These are phyloP conservation scores for Aspergillus fischeri DNA, from an alignment of 2,329 filamentous ascomycete genomes.

Conservation along the genomic window DNA sequence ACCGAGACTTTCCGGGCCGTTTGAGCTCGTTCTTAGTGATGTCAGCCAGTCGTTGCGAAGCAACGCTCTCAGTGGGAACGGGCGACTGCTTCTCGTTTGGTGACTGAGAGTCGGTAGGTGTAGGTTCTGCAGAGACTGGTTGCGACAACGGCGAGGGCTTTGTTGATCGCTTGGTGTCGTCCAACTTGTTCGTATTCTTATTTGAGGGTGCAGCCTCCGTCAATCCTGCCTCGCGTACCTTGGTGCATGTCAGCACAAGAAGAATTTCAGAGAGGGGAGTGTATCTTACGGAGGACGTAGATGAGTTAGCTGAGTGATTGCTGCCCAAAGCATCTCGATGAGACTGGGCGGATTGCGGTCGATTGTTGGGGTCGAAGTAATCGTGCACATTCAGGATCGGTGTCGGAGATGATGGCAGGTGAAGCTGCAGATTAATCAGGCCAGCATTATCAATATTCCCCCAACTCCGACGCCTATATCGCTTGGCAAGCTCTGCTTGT, in stretches of 20 bases:
- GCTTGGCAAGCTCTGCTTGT: constrained; percentile 66
- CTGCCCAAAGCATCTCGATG: constrained; percentile 63
- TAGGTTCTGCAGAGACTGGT: constrained; percentile 52
- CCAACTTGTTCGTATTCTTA: constrained; percentile 51
- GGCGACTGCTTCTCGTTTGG: constrained; percentile 24
- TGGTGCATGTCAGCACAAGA: constrained; percentile 1
- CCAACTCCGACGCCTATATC: constrained; percentile 78
- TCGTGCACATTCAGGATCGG: constrained; percentile 32
- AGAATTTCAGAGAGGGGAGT: not conserved
- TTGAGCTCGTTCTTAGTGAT: constrained; percentile 75
- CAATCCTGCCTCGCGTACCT: constrained; percentile 22
- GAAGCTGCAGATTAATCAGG: constrained; percentile 33
- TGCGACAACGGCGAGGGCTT: constrained; percentile 72
- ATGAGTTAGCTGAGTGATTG: constrained; percentile 47
- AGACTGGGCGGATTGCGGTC: constrained; percentile 37
- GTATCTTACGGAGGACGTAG: constrained; percentile 62
- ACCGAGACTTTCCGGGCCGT: constrained; percentile 76
- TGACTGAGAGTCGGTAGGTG: constrained; percentile 20
- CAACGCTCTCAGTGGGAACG: constrained; percentile 56
- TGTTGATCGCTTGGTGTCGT: constrained; percentile 61
- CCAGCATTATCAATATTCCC: constrained; percentile 56
- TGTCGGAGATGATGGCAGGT: constrained; percentile 29
- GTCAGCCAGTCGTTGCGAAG: constrained; percentile 80
- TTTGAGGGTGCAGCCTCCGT: constrained; percentile 18
- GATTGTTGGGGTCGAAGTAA: constrained; percentile 27